Evolutionary conservation across 2,329 filamentous ascomycete genomes (phyloP).

Genomic region (Fusarium gaditjirri): DNA sequence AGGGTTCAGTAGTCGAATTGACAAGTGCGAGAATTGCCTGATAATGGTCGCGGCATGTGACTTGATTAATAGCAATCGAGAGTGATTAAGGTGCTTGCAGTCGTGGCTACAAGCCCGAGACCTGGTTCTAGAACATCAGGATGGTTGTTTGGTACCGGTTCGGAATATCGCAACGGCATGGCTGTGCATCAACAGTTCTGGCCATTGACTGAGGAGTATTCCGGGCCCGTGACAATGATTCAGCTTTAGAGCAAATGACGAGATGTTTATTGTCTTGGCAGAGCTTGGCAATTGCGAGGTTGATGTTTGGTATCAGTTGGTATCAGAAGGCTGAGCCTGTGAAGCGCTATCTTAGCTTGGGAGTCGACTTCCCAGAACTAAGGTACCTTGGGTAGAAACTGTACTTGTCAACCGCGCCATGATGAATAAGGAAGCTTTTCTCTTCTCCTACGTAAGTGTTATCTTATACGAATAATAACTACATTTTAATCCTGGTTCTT

Average conservation of each 20-base stretch:
- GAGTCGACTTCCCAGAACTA: no score
- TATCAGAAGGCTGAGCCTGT: neutral
- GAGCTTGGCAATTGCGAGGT: constrained; percentile 6
- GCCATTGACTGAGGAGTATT: neutral
- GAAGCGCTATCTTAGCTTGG: neutral
- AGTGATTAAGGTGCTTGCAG: constrained; percentile 10
- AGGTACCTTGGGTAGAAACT: neutral
- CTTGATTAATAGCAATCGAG: neutral
- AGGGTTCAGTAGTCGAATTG: neutral
- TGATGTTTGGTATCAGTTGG: neutral
- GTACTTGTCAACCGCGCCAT: neutral
- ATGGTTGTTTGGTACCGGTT: neutral
- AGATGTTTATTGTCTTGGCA: constrained; percentile 29
- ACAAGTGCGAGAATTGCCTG: neutral
- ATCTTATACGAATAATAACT: neutral
- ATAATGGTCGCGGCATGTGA: constrained; percentile 10
- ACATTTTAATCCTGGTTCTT: neutral
- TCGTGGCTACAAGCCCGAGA: constrained; percentile 12
- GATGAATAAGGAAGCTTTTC: neutral
- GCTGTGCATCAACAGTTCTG: constrained; percentile 1
- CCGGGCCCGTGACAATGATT: constrained; percentile 8
- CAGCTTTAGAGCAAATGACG: constrained; percentile 32
- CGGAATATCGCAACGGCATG: neutral
- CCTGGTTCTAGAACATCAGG: constrained; percentile 23
- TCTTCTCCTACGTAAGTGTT: neutral